phyloP scores from a whole-genome alignment of 352 stramenopile genomes.

The Phytophthora vignae region DNA sequence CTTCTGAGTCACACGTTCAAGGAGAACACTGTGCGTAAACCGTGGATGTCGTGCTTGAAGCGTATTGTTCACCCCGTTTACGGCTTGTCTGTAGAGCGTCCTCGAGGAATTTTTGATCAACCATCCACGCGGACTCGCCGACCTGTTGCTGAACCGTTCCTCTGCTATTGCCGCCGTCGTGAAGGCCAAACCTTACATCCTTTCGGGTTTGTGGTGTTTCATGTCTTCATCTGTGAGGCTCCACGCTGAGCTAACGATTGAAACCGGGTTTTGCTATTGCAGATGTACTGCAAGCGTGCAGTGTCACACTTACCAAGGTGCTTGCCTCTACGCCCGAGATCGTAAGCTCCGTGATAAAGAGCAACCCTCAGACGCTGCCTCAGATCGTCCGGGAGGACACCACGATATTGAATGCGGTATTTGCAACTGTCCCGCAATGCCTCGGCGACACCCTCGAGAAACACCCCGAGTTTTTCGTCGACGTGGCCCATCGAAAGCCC shows the following conservation, averaged over 20 bases:
- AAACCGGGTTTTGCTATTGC: neutral
- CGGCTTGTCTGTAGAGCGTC: conserved; percentile 37
- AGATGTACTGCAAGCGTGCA: conserved; percentile 59
- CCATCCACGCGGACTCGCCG: conserved; percentile 64
- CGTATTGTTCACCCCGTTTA: neutral
- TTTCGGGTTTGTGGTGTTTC: conserved; percentile 45
- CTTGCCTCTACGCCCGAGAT: conserved; percentile 53
- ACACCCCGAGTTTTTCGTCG: conserved; percentile 70
- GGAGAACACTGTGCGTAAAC: conserved; percentile 57
- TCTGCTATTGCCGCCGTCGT: conserved; percentile 54
- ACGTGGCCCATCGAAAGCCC: conserved; percentile 73
- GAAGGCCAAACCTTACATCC: conserved; percentile 63
- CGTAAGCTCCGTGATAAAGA: conserved; percentile 58
- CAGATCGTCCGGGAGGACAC: conserved; percentile 61
- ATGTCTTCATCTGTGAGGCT: neutral
- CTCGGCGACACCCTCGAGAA: conserved; percentile 71
- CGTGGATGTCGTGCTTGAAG: neutral
- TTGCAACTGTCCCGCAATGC: conserved; percentile 62
- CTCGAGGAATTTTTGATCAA: conserved; percentile 78
- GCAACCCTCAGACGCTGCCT: conserved; percentile 55
- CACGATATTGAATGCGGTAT: conserved; percentile 53
- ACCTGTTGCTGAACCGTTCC: conserved; percentile 67
- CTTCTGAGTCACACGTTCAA: conserved; percentile 69
- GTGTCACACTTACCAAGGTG: conserved; percentile 49
- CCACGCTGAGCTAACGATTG: neutral